These are phyloP conservation scores for Haplographium delicatum DNA, from an alignment of 495 filamentous ascomycete genomes.

Conservation along the genomic window DNA sequence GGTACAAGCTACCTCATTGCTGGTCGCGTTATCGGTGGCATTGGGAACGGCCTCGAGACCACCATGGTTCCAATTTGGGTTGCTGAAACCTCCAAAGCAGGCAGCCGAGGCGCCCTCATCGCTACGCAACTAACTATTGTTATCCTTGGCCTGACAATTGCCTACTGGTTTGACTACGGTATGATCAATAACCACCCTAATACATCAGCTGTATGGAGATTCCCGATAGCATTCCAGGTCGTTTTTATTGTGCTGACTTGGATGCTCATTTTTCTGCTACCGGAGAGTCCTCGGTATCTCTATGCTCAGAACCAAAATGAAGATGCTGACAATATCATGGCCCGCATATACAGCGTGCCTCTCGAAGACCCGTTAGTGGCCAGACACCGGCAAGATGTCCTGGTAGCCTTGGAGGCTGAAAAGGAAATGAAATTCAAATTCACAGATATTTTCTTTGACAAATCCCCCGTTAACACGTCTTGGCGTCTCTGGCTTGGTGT, in stretches of 20 bases:
- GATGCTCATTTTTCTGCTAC: slow-evolving; percentile 56
- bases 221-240: slow-evolving; percentile 79
- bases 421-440: slow-evolving; percentile 47
- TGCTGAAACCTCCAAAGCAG: slow-evolving; percentile 47
- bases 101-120: slow-evolving; percentile 70
- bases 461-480: too few species aligned
- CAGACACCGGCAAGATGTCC: slow-evolving; percentile 53
- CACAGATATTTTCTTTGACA: too few species aligned
- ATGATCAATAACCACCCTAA: slow-evolving; percentile 53
- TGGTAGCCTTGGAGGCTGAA: slow-evolving; percentile 57
- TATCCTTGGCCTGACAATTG: slow-evolving; percentile 66
- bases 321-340: slow-evolving; percentile 61
- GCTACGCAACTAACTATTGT: slow-evolving; percentile 73
- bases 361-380: slow-evolving; percentile 48
- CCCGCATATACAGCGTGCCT: slow-evolving; percentile 54
- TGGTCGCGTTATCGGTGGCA: slow-evolving; percentile 63
- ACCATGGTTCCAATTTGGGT: slow-evolving; percentile 72
- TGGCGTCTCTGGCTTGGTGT: background rate
- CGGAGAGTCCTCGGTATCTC: slow-evolving; percentile 70
- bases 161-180: slow-evolving; percentile 78
- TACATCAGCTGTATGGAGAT: slow-evolving; percentile 65
- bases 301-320: slow-evolving; percentile 58
- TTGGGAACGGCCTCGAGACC: slow-evolving; percentile 71
- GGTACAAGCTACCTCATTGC: slow-evolving; percentile 63
- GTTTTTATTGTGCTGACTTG: slow-evolving; percentile 61